Percentiles rank a stretch among this genome's conserved stretches.
phyloP scores from a whole-genome alignment of 345 rosid species.

The Eucalyptus sp. region DNA sequence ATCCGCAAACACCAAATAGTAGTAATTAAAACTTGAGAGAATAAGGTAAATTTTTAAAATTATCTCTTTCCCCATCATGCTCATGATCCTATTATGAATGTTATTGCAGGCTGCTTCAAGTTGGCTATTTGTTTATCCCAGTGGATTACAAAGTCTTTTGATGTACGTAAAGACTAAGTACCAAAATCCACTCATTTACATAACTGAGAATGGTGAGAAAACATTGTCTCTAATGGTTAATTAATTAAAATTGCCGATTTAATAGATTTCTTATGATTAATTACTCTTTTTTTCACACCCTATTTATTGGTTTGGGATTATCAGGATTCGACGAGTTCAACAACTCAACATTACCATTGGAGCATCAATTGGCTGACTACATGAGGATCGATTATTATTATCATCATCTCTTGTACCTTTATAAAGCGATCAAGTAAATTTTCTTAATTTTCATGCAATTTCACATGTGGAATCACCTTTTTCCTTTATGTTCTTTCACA shows the following conservation, averaged over 20 bases:
- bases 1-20: background rate
- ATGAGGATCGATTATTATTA: slow-evolving; percentile 18
- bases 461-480: background rate
- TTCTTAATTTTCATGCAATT: background rate
- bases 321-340: slow-evolving; percentile 26
- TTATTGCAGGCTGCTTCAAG: background rate
- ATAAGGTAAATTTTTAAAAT: background rate
- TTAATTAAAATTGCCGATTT: background rate
- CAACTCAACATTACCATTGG: slow-evolving; percentile 9
- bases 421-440: slow-evolving; percentile 15
- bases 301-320: background rate
- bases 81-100: background rate
- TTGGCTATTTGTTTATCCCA: background rate
- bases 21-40: background rate
- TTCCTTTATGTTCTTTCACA: background rate
- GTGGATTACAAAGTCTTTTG: background rate
- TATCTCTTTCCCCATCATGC: too few relatives aligned
- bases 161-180: background rate
- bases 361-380: slow-evolving; percentile 18
- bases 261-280: background rate
- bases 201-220: background rate
- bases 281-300: background rate
- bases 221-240: background rate
- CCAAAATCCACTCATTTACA: background rate
- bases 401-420: slow-evolving; percentile 17